Conservation (phyloP, 345 rosid species). For the Viola odorata region DNA sequence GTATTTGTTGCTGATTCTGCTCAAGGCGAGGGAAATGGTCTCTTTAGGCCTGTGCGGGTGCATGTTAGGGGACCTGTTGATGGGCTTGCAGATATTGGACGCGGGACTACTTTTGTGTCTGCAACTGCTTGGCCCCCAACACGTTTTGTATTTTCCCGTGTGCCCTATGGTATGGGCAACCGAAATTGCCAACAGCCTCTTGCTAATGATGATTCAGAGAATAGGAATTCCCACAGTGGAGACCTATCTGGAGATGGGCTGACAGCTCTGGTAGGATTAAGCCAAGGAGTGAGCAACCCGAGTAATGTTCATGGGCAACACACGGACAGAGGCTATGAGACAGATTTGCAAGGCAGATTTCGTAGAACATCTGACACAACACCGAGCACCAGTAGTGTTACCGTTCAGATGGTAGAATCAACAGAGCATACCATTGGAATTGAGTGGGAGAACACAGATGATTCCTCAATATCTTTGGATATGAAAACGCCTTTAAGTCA, state of each 20-base stretch:
- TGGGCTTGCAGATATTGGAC: slow-evolving; percentile 97
- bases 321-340: slow-evolving; percentile 44
- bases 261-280: slow-evolving; percentile 83
- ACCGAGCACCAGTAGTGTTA: slow-evolving; percentile 41
- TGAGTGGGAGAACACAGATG: slow-evolving; percentile 68
- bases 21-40: slow-evolving; percentile 69
- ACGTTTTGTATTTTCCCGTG: slow-evolving; percentile 87
- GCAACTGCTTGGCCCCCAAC: slow-evolving; percentile 85
- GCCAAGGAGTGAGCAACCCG: slow-evolving; percentile 58
- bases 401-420: slow-evolving; percentile 66
- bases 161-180: slow-evolving; percentile 66
- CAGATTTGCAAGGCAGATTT: slow-evolving; percentile 38
- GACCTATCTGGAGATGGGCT: slow-evolving; percentile 79
- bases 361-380: slow-evolving; percentile 41
- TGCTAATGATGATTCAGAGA: slow-evolving; percentile 79
- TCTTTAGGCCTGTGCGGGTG: slow-evolving; percentile 77
- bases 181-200: slow-evolving; percentile 75
- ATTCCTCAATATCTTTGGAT: slow-evolving; percentile 80
- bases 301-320: slow-evolving; percentile 51
- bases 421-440: slow-evolving; percentile 50
- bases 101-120: slow-evolving; percentile 74
- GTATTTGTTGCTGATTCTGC: slow-evolving; percentile 60
- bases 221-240: slow-evolving; percentile 65
- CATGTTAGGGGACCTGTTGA: slow-evolving; percentile 86
- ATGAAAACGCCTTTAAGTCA: slow-evolving; percentile 87